Evolutionary conservation across 1,284 basidiomycete species (phyloP), one percentile per base, ranked within the genome.

Genomic region (Ustilago loliicola): DNA sequence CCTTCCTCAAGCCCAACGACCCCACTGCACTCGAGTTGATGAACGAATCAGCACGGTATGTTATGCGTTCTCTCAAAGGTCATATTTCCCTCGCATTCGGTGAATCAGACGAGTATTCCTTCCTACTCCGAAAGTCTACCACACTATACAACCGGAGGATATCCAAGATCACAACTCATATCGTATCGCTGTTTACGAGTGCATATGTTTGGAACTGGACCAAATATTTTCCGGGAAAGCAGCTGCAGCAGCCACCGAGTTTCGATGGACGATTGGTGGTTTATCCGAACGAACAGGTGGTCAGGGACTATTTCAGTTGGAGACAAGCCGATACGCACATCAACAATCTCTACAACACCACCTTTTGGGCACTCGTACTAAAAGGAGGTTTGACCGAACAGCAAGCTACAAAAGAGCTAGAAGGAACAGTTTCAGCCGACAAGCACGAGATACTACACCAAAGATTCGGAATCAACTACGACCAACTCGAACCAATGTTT

Each of bases 81-180:
- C 76, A 86, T 2, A 64, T 80, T 4, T 67, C 80, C 2, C 61
- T 86, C 32, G 96, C 90, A 0, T 99, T 97, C 86, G 96, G 96
- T 1, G 94, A 99, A 88, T 96, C 94, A 47, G 97, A 99, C 87
- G 97, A 99, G 87, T 98, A 91, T 88, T 97, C 94, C 85, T 98
- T 99, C 84, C 89, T 98, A 52, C 90, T 99, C 61, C 91, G 91
- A 61, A 92, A 91, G 77, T 89, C 90, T 0, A 91, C 93, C 1
- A 88, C 89, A 2, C 87, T 98, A 15, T 97, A 96, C 87, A 94
- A 93, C 73, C 90, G 96, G 21, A 90, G 96, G 6, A 61, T 59
- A 52, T 61, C 94, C 80, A 99, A 99, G 85, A 95, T 99, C 77
- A 88, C 95, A 19, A 93, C 94, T 6, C 93, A 93, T 1, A 88